Evolutionary conservation across 2,329 filamentous ascomycete genomes (phyloP).

Genomic region (Paecilomyces dactylethromorphus): DNA sequence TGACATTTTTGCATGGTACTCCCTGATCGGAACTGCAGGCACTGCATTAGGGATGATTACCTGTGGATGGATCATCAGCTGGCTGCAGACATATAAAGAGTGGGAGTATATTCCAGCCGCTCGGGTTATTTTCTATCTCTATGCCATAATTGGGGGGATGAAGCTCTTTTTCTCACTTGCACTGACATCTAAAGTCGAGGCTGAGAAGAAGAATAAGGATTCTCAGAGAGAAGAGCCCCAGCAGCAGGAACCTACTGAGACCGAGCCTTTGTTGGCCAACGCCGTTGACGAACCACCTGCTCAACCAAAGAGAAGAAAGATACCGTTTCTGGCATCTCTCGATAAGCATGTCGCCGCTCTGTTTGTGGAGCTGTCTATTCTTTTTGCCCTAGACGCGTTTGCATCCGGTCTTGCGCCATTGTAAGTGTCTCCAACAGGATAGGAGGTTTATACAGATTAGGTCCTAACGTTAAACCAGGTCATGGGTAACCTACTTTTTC

Average conservation of each 20-base stretch:
- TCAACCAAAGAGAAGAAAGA: constrained; percentile 16
- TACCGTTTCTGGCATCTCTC: constrained; percentile 50
- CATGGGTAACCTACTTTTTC: constrained; percentile 53
- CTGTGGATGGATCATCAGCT: constrained; percentile 54
- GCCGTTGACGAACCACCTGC: constrained; percentile 4
- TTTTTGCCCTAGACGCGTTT: constrained; percentile 64
- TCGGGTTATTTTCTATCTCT: constrained; percentile 51
- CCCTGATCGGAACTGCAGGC: constrained; percentile 49
- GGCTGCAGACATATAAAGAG: constrained; percentile 35
- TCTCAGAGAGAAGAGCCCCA: constrained; percentile 8
- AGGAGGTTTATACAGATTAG: background rate
- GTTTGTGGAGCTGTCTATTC: constrained; percentile 51
- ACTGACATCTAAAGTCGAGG: constrained; percentile 45
- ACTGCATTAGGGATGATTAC: constrained; percentile 54
- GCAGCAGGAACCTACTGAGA: constrained; percentile 20
- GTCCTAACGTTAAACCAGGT: constrained; percentile 14
- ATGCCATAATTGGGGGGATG: constrained; percentile 50
- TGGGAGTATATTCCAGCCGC: constrained; percentile 48
- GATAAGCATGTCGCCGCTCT: constrained; percentile 38
- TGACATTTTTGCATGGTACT: constrained; percentile 63
- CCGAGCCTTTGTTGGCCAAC: constrained; percentile 26
- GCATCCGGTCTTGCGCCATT: constrained; percentile 63
- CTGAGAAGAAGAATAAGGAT: constrained; percentile 19
- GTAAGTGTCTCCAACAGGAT: constrained; percentile 35
- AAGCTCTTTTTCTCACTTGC: constrained; percentile 50